A percentile compares a stretch with the other conserved stretches of the same genome.
phyloP scores from a whole-genome alignment of 257 asterid genomes.

The Solanum corneliomulleri region DNA sequence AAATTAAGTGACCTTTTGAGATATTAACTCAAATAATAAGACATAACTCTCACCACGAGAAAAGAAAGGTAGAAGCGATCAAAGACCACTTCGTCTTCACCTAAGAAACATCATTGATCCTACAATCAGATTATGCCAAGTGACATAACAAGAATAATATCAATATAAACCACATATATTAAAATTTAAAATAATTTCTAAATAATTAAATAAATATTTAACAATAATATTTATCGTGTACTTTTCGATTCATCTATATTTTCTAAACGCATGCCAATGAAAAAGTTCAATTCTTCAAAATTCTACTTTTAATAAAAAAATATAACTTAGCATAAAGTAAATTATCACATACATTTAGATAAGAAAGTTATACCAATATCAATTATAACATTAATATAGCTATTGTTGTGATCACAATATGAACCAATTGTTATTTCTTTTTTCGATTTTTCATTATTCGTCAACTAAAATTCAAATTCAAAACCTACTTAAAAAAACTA shows the following conservation, averaged over 20 bases:
- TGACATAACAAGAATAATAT: background rate
- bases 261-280: background rate
- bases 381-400: background rate
- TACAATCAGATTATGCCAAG: background rate
- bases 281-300: background rate
- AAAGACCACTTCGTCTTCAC: background rate
- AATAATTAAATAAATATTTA: too few relatives aligned
- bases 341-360: background rate
- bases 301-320: background rate
- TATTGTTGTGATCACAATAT: background rate
- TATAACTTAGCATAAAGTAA: too few relatives aligned
- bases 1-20: too few relatives aligned
- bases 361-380: background rate
- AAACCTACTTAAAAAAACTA: background rate
- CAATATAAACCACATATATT: background rate
- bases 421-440: background rate
- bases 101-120: background rate
- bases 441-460: too few relatives aligned
- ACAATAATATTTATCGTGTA: too few relatives aligned
- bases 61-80: too few relatives aligned
- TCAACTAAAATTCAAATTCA: background rate
- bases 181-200: too few relatives aligned
- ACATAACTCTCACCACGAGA: background rate
- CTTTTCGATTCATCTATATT: too few relatives aligned
- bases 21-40: background rate